Base-by-base conservation (phyloP, 2,329 filamentous ascomycete species). In the Penicillium sp. region DNA sequence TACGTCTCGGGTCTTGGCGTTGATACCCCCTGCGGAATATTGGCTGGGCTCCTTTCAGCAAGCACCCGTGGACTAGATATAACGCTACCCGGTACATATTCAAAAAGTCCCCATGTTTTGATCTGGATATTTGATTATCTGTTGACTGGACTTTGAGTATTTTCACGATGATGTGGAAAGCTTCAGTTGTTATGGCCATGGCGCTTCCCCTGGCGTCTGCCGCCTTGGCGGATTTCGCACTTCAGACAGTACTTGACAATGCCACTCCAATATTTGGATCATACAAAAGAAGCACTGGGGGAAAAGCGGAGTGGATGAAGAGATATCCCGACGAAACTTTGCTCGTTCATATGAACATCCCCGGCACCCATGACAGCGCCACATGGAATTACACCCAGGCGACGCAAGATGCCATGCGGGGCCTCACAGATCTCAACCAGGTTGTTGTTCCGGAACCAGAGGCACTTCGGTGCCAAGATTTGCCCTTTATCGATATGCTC, bases 381-480 rank as follows among this genome's bases (percentile, higher is more conserved):
- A 82, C 80, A 0, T 82, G 81, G 80, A 82, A 82, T 65, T 82
- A 82, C 62, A 75, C 70, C 11, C 68, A 71, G 25, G 67, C 69
- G 0, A 80, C 77, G 0, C 78, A 80, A 61, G 65, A 77, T 38
- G 55, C 67, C 1, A 67, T 82, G 4, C 46, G 66, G 4, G 71
- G 70, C 25, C 69, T 80, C 34, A 79, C 78, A 8, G 66, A 72
- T 15, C 71, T 79, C 39, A 75, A 73, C 45, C 70, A 74, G 25
- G 66, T 70, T 19, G 57, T 61, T 4, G 65, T 69, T 0, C 60
- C 60, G 13, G 63, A 60, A 1, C 67, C 75, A 4, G 61, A 68
- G 25, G 61, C 65, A 16, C 81, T 75, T 58, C 73, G 76, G 11
- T 82, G 79, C 60, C 81, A 82, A 61, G 64, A 72, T 3, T 50